Evolutionary conservation across 805 yeast genomes (phyloP), one percentile per base, ranked within the genome.

Genomic region (Wickerhamiella parazyma): DNA sequence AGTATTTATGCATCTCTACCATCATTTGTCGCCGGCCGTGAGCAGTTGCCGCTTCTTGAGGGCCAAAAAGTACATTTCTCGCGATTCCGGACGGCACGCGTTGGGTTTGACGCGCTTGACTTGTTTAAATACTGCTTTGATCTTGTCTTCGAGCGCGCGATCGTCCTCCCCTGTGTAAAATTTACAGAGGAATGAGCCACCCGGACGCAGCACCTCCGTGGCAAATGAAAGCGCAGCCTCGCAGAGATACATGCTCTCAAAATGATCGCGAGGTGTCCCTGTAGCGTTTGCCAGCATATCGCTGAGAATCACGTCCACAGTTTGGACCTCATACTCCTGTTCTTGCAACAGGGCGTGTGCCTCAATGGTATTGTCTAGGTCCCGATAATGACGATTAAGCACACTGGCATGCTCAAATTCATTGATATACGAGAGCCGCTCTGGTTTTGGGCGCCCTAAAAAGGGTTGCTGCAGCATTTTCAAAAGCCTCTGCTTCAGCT

Each of bases 221-320:
- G 93, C 79, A 40, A 87, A 69, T 6, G 83, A 68, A 41, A 91
- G 60, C 0, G 94, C 95, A 0, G 95, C 95, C 53, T 84, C 91
- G 60, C 96, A 89, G 22, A 89, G 65, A 56, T 87, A 87, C 83
- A 91, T 80, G 48, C 95, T 85, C 51, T 75, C 75, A 11, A 71
- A 64, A 61, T 89, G 97, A 59, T 89, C 98, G 49, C 75, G 73
- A 33, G 80, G 76, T 8, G 78, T 73, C 33, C 98, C 97, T 11
- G 86, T 69, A 3, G 96, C 84, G 57, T 89, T 89, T 38, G 85
- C 82, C 82, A 89, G 80, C 93, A 81, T 81, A 66, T 82, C 93
- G 65, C 89, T 80, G 42, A 81, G 55, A 39, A 81, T 73, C 18
- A 80, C 63, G 63, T 81, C 87, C 38, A 80, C 72, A 10, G 78